Evolutionary conservation across 371 early-diverging fungal species (phyloP), one percentile per base, ranked within the genome.

Genomic region (Dichotomocladium elegans): DNA sequence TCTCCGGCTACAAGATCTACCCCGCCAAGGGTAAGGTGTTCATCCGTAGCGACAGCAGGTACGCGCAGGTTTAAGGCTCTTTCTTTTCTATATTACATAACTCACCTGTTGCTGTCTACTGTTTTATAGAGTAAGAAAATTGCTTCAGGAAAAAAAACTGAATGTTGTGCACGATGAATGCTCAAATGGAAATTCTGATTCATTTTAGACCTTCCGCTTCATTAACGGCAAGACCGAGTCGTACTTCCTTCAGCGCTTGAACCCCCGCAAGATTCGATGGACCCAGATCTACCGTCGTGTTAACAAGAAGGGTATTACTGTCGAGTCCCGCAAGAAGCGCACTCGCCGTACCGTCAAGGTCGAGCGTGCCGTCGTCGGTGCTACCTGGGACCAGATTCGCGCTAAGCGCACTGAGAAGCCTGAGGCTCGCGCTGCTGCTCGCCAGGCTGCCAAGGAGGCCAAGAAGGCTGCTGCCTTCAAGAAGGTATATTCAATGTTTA

Each of bases 1-100:
- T 96, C 81, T 94, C 95, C 60, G 95, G 96, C 63, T 89, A 89
- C 86, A 96, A 95, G 88, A 96, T 98, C 90, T 95, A 98, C 86
- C 98, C 98, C 55, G 91, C 93, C 69, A 92, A 93, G 81, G 98
- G 98, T 51, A 92, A 87, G 85, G 75, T 90, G 63, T 96, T 80
- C 76, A 89, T 98, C 68, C 91, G 93, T 58, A 61, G 77, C 57
- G 98, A 98, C 88, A 88, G 80, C 86, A 86, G 90, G 77, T 74
- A 74, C 10, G 37, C 35, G 17, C 17, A 17, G 17, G 35, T n/a
- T 14, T n/a, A 2, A 35, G 1, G n/a, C n/a, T n/a, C n/a, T n/a
- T n/a, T n/a, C n/a, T n/a, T n/a, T n/a, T n/a, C n/a, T n/a, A 35
- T 2, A 17, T 5, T 37, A 12, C 21, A 37, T 11, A 2, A 37